Percentiles rank a stretch among this genome's conserved stretches.
phyloP scores from a whole-genome alignment of 495 filamentous ascomycete genomes.

The Hypomontagnella submonticulosa region DNA sequence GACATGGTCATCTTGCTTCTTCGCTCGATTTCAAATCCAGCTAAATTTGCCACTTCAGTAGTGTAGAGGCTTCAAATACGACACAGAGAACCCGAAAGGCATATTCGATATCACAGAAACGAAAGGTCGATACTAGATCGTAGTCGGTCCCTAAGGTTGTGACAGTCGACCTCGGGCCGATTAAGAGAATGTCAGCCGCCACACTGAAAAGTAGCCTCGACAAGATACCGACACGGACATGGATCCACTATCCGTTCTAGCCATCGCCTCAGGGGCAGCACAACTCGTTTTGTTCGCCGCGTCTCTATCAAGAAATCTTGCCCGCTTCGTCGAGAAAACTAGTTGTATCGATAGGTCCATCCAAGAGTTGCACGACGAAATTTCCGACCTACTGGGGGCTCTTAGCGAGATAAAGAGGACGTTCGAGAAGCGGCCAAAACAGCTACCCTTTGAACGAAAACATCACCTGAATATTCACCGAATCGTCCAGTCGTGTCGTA shows the following conservation, averaged over 20 bases:
- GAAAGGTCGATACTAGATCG: neutral
- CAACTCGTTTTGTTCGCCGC: slow-evolving; percentile 26
- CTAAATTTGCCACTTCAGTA: no score
- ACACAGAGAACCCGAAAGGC: neutral
- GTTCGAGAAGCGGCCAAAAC: slow-evolving; percentile 24
- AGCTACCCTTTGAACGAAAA: slow-evolving; percentile 34
- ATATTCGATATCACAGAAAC: neutral
- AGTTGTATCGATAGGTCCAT: slow-evolving; percentile 24
- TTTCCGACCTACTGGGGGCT: slow-evolving; percentile 14
- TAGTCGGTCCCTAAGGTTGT: neutral
- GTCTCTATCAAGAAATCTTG: slow-evolving; percentile 21
- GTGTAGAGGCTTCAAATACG: neutral
- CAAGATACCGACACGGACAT: slow-evolving; percentile 36
- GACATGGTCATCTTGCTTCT: neutral
- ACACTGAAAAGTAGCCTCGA: neutral
- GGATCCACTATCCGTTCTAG: slow-evolving; percentile 37
- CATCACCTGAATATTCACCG: slow-evolving; percentile 35
- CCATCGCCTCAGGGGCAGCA: slow-evolving; percentile 10
- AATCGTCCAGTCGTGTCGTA: slow-evolving; percentile 34
- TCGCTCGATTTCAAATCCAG: no score
- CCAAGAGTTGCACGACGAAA: slow-evolving; percentile 37
- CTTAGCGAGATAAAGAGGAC: slow-evolving; percentile 23
- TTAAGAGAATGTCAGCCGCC: slow-evolving; percentile 16
- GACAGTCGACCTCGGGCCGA: neutral
- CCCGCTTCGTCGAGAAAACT: slow-evolving; percentile 36